Conservation (phyloP, 2,329 filamentous ascomycete genomes). For the Pseudogymnoascus sp. region DNA sequence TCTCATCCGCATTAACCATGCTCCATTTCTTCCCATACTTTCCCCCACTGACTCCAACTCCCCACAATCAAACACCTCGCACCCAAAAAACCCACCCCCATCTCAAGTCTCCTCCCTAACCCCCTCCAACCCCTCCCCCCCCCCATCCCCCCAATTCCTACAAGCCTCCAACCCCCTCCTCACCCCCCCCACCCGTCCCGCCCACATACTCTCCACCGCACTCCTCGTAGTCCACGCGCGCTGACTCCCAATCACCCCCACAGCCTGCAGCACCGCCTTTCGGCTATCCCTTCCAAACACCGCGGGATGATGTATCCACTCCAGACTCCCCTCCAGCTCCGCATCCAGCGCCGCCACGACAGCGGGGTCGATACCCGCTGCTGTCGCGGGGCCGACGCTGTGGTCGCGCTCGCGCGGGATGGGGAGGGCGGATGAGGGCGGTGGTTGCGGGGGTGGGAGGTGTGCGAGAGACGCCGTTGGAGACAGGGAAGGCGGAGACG, state of each 20-base stretch:
- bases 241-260: constrained; percentile 93
- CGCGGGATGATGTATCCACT: constrained; percentile 96
- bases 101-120: constrained; percentile 9
- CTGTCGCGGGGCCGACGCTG: constrained; percentile 40
- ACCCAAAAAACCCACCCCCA: not conserved
- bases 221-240: constrained; percentile 90
- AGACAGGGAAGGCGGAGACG: not conserved
- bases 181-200: constrained; percentile 70
- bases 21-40: not conserved
- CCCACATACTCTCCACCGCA: constrained; percentile 83
- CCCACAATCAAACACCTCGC: not conserved
- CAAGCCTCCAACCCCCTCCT: constrained; percentile 74
- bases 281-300: constrained; percentile 90
- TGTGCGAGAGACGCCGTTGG: constrained; percentile 12
- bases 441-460: constrained; percentile 24
- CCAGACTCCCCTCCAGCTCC: constrained; percentile 80
- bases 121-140: constrained; percentile 46
- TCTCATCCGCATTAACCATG: not conserved
- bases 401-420: constrained; percentile 44
- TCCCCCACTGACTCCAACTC: not conserved
- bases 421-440: constrained; percentile 34
- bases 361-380: constrained; percentile 67
- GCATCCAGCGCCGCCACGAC: constrained; percentile 83
- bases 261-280: constrained; percentile 92
- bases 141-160: constrained; percentile 86